Percentiles rank a stretch among this genome's conserved stretches.
Conservation (phyloP, 345 rosid species). For the Pistacia vera region DNA sequence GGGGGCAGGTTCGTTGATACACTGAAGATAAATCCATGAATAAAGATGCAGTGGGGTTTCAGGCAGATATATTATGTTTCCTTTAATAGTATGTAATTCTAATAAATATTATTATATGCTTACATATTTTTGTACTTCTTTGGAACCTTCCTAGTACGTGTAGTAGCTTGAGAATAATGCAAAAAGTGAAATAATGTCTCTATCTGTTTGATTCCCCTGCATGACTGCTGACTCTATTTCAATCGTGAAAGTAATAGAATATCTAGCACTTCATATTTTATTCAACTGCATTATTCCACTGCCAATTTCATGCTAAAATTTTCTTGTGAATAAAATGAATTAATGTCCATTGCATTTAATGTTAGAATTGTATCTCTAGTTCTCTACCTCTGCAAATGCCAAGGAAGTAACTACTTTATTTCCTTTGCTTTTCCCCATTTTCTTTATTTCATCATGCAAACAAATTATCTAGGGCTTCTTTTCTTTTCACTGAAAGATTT, state of each 20-base stretch:
- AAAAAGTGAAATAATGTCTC: not conserved
- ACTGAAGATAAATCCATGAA: constrained; percentile 34
- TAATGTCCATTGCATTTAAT: not conserved
- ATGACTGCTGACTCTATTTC: not conserved
- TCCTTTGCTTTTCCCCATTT: too few relatives aligned
- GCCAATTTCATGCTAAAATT: not conserved
- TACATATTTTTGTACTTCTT: not conserved
- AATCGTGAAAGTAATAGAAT: not conserved
- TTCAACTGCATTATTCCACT: not conserved
- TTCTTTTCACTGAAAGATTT: too few relatives aligned
- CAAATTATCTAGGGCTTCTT: too few relatives aligned
- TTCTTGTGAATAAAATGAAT: not conserved
- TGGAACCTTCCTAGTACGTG: not conserved
- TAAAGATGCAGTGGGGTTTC: not conserved
- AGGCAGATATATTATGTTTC: not conserved
- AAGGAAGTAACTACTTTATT: too few relatives aligned
- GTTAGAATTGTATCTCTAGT: not conserved
- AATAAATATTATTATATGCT: not conserved
- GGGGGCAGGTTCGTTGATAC: constrained; percentile 48
- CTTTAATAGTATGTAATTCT: not conserved
- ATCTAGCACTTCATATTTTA: not conserved
- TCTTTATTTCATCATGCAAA: too few relatives aligned
- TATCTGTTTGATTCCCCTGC: not conserved
- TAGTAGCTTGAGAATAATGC: not conserved
- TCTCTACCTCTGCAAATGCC: not conserved